Conservation (phyloP, 768 basidiomycete genomes). For the Mycena latifolia region DNA sequence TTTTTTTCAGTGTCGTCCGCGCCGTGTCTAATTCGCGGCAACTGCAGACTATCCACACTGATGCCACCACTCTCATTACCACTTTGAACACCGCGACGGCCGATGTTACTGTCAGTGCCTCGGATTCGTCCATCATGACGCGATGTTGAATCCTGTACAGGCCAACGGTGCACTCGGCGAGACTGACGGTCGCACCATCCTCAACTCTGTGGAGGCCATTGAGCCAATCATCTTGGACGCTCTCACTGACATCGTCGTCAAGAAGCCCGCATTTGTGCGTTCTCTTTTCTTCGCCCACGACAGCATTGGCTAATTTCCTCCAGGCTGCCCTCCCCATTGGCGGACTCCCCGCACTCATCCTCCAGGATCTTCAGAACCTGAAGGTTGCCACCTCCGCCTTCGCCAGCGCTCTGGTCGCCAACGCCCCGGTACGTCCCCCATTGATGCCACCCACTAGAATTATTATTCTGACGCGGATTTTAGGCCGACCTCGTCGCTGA, state of each 20-base stretch:
- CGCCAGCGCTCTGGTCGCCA: slow-evolving; percentile 30
- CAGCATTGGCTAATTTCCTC: background rate
- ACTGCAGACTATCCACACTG: slow-evolving; percentile 42
- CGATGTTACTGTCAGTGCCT: slow-evolving; percentile 35
- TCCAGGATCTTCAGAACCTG: slow-evolving; percentile 42
- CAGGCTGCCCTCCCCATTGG: slow-evolving; percentile 37
- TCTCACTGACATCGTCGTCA: slow-evolving; percentile 36
- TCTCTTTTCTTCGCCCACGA: background rate
- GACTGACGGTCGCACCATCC: slow-evolving; percentile 37
- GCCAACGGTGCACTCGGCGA: slow-evolving; percentile 34
- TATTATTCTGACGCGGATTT: background rate
- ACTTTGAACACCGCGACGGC: slow-evolving; percentile 42
- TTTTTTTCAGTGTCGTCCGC: too few species aligned
- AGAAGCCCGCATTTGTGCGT: slow-evolving; percentile 38
- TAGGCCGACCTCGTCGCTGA: slow-evolving; percentile 26
- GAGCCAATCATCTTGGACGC: slow-evolving; percentile 40
- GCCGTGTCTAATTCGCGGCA: too few species aligned
- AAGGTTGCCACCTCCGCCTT: slow-evolving; percentile 41
- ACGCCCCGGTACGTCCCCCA: background rate
- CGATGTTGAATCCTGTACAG: background rate
- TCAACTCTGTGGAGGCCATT: slow-evolving; percentile 35
- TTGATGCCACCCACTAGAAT: background rate
- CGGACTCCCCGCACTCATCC: slow-evolving; percentile 41
- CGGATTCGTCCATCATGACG: background rate
- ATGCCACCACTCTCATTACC: slow-evolving; percentile 36